phyloP scores from a whole-genome alignment of 2,329 filamentous ascomycete species.

The Curvularia sp. region DNA sequence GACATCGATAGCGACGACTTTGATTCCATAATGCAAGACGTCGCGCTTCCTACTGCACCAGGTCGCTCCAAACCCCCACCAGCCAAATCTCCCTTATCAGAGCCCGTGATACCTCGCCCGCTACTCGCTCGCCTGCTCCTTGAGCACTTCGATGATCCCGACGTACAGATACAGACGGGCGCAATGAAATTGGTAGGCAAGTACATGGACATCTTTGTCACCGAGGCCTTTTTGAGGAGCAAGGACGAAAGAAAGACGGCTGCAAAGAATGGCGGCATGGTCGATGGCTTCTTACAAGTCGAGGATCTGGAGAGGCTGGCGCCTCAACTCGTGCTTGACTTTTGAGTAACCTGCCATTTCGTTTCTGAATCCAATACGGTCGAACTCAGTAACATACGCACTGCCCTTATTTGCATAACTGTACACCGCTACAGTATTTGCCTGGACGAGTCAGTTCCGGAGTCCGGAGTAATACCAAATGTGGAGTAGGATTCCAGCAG shows the following conservation, averaged over 20 bases:
- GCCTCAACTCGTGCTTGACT: constrained; percentile 84
- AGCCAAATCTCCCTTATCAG: constrained; percentile 23
- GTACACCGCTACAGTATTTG: background rate
- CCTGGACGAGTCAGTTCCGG: background rate
- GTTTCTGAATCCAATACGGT: background rate
- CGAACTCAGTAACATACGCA: background rate
- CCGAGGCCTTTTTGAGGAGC: constrained; percentile 83
- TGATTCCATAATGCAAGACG: constrained; percentile 42
- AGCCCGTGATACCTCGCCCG: constrained; percentile 69
- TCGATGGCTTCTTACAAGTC: constrained; percentile 76
- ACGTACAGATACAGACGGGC: constrained; percentile 46
- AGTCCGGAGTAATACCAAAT: background rate
- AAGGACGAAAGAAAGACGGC: constrained; percentile 69
- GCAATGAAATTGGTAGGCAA: constrained; percentile 74
- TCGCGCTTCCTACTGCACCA: constrained; percentile 23
- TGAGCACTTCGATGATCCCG: constrained; percentile 71
- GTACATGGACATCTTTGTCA: constrained; percentile 90
- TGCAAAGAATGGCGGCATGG: constrained; percentile 39
- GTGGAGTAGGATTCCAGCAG: background rate
- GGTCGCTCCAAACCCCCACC: constrained; percentile 15
- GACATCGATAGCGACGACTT: constrained; percentile 36
- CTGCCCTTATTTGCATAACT: background rate
- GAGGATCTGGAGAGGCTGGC: constrained; percentile 90
- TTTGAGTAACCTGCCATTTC: constrained; percentile 57
- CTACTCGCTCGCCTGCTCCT: constrained; percentile 79